phyloP scores from a whole-genome alignment of 495 filamentous ascomycete species.

The Aspergillus sclerotiicarbonarius region DNA sequence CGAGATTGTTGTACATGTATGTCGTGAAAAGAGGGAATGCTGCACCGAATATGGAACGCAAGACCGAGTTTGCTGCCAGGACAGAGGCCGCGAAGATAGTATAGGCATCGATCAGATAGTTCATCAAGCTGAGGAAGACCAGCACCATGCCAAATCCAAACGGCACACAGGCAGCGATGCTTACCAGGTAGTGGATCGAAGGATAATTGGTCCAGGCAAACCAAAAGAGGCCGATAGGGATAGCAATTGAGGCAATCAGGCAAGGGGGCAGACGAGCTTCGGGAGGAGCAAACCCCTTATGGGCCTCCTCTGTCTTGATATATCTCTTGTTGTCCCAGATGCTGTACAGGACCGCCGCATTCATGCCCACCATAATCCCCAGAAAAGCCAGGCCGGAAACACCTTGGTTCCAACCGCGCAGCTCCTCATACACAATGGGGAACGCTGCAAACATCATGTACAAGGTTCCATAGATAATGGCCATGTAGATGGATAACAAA shows the following conservation, averaged over 20 bases:
- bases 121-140: slow-evolving; percentile 61
- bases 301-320: slow-evolving; percentile 8
- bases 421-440: slow-evolving; percentile 66
- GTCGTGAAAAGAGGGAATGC: slow-evolving; percentile 71
- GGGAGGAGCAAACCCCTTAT: slow-evolving; percentile 23
- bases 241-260: slow-evolving; percentile 24
- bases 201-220: slow-evolving; percentile 61
- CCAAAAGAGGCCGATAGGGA: slow-evolving; percentile 45
- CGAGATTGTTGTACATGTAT: slow-evolving; percentile 62
- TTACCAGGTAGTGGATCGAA: slow-evolving; percentile 57
- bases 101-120: slow-evolving; percentile 67
- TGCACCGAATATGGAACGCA: slow-evolving; percentile 61
- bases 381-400: slow-evolving; percentile 64
- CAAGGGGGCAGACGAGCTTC: slow-evolving; percentile 30
- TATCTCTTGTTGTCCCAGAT: slow-evolving; percentile 33
- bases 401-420: slow-evolving; percentile 64
- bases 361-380: slow-evolving; percentile 71
- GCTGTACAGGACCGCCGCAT: slow-evolving; percentile 43
- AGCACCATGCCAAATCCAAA: slow-evolving; percentile 65
- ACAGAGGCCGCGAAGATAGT: slow-evolving; percentile 68
- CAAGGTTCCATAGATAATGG: slow-evolving; percentile 63
- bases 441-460: slow-evolving; percentile 74
- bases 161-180: slow-evolving; percentile 53
- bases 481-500: slow-evolving; percentile 60
- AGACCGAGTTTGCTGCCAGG: slow-evolving; percentile 62